Conservation (phyloP, 306 rosid genomes). For the Quercus ilex region DNA sequence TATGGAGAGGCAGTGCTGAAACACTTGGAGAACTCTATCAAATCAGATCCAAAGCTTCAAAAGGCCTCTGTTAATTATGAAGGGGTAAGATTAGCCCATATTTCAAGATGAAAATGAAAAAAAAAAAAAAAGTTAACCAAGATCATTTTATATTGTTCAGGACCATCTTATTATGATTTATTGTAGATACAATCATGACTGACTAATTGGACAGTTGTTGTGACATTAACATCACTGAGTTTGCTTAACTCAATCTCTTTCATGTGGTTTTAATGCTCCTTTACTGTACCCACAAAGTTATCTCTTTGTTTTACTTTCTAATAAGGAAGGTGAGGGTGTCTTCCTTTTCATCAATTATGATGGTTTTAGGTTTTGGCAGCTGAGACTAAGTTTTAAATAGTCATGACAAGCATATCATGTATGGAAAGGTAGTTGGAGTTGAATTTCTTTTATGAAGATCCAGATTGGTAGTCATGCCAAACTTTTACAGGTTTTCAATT, state of each 20-base stretch:
- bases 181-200: not conserved
- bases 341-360: not conserved
- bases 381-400: not conserved
- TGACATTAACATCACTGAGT: not conserved
- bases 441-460: not conserved
- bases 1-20: constrained; percentile 91
- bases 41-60: constrained; percentile 51
- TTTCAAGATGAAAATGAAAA: not conserved
- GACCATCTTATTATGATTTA: not conserved
- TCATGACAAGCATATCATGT: not conserved
- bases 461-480: not conserved
- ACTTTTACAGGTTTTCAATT: not conserved
- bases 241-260: not conserved
- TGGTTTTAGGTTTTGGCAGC: not conserved
- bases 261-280: not conserved
- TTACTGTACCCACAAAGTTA: not conserved
- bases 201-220: not conserved
- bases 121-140: not conserved
- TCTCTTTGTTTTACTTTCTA: not conserved
- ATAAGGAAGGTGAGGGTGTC: not conserved
- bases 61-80: constrained; percentile 85
- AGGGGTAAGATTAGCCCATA: constrained; percentile 57
- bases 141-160: too few species aligned
- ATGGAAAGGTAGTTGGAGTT: not conserved
- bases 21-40: constrained; percentile 59